Evolutionary conservation across 257 asterid species (phyloP), one percentile per base, ranked within the genome.

Genomic region (Coffea canephora): DNA sequence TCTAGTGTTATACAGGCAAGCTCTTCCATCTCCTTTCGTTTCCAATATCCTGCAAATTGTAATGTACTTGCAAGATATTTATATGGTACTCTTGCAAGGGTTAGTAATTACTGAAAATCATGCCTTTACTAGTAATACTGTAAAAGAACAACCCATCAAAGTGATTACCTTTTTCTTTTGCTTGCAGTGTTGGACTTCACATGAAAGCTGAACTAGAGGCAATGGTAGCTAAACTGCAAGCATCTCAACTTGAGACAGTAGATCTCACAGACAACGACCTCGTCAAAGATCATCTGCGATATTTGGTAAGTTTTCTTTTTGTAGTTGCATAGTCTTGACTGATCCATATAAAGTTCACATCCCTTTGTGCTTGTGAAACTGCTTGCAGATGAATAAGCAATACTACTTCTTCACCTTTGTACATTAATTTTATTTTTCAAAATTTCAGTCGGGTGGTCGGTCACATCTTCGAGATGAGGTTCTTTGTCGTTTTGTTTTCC

Each of bases 241-340:
- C 89, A 62, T 86, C 88, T 75, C 84, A 88, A 81, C 87, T 92
- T 69, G 83, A 78, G 59, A 93, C 98, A 84, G 81, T 89, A 71
- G 86, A 93, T 84, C 93, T 92, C 64, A 89, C 98, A 45, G 84
- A 90, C 79, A 92, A 93, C 86, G 97, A 93, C 88, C 85, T 93
- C 89, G 97, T 92, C 88, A 92, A 93, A 87, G 98, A 93, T 88
- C 97, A 93, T 84, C 89, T 93, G 83, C 91, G 98, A 54, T 98
- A 95, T 85, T 81, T 93, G 98, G 98, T 93, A 89, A 61, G 78
- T 86, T 25, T 15, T 54, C 57, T 43, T 18, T 74, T 76, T 34
- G 43, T 52, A 77, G 6, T 45, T 52, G 14, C 25, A 13, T 50
- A 0, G 13, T 45, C 4, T 34, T 18, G 65, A 23, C 57, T 71